Evolutionary conservation across 805 yeast genomes (phyloP), one percentile per base, ranked within the genome.

Genomic region (Myxozyma kluyveri): DNA sequence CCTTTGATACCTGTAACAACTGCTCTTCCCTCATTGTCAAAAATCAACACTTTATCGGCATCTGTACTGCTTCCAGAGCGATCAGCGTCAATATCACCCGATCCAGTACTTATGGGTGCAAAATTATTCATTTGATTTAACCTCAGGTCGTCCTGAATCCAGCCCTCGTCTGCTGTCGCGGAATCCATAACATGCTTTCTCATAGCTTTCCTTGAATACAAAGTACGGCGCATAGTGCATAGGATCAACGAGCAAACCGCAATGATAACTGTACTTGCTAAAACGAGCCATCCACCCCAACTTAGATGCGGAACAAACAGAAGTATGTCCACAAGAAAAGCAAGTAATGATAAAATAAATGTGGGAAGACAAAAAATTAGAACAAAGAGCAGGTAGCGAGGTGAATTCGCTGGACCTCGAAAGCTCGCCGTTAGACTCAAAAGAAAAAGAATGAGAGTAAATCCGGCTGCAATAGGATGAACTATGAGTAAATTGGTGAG

Each of bases 201-300:
- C 62, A 61, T 61, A 19, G 58, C 62, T 50, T 52, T 64, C 49
- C 56, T 57, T 39, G 56, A 75, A 22, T 78, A 75, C 3, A 81
- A 78, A 0, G 86, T 76, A 60, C 96, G 73, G 63, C 90, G 80
- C 73, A 84, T 75, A 47, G 86, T 75, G 66, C 96, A 88, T 18
- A 86, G 68, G 57, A 83, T 65, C 1, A 88, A 76, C 1, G 88
- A 82, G 26, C 80, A 75, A 1, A 83, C 57, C 0, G 91, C 84
- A 42, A 83, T 73, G 29, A 83, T 66, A 1, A 84, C 77, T 0
- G 93, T 79, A 1, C 91, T 79, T 0, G 80, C 81, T 23, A 90
- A 70, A 53, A 86, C 77, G 45, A 85, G 71, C 97, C 97, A 91
- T 23, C 96, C 96, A 41, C 84, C 78, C 82, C 88, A 89, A 48